Percentiles rank a stretch among this genome's conserved stretches.
These are phyloP conservation scores for Grosmannia huntii DNA, from an alignment of 2,329 filamentous ascomycete genomes.

Conservation along the genomic window DNA sequence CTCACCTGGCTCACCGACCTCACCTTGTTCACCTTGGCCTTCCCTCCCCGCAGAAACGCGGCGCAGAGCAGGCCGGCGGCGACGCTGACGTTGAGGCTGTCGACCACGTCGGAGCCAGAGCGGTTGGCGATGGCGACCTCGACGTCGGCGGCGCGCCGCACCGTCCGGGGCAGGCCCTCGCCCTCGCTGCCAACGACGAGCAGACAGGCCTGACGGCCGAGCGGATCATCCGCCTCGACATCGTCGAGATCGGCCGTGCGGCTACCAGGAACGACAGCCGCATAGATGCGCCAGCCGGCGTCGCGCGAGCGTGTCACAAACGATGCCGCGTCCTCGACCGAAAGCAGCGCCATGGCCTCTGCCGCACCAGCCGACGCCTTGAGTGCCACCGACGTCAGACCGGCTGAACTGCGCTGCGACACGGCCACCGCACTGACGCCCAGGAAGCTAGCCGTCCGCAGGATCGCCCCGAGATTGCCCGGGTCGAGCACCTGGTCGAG, in stretches of 20 bases:
- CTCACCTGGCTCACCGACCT: not conserved
- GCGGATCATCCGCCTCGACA: slow-evolving; percentile 36
- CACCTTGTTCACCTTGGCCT: not conserved
- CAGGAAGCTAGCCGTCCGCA: slow-evolving; percentile 83
- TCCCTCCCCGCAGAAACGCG: slow-evolving; percentile 38
- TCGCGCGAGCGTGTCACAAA: slow-evolving; percentile 58
- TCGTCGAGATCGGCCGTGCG: slow-evolving; percentile 30
- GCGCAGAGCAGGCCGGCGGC: slow-evolving; percentile 67
- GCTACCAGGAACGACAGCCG: slow-evolving; percentile 42
- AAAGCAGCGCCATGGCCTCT: slow-evolving; percentile 65
- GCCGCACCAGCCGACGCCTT: slow-evolving; percentile 84
- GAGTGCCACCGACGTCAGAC: slow-evolving; percentile 62
- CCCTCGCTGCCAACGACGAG: slow-evolving; percentile 77
- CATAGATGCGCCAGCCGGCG: slow-evolving; percentile 74
- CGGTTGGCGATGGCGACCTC: slow-evolving; percentile 52
- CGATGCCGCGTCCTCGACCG: slow-evolving; percentile 48
- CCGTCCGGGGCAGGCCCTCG: slow-evolving; percentile 51
- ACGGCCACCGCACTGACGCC: slow-evolving; percentile 75
- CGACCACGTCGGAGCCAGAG: slow-evolving; percentile 45
- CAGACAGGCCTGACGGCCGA: slow-evolving; percentile 53
- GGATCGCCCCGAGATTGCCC: slow-evolving; percentile 79
- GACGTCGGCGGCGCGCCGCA: slow-evolving; percentile 54
- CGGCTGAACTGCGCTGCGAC: slow-evolving; percentile 59
- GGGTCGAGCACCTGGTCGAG: slow-evolving; percentile 72
- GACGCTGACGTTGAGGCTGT: slow-evolving; percentile 89